Evolutionary conservation across 257 asterid species (phyloP).

Genomic region (Fraxinus anomala): DNA sequence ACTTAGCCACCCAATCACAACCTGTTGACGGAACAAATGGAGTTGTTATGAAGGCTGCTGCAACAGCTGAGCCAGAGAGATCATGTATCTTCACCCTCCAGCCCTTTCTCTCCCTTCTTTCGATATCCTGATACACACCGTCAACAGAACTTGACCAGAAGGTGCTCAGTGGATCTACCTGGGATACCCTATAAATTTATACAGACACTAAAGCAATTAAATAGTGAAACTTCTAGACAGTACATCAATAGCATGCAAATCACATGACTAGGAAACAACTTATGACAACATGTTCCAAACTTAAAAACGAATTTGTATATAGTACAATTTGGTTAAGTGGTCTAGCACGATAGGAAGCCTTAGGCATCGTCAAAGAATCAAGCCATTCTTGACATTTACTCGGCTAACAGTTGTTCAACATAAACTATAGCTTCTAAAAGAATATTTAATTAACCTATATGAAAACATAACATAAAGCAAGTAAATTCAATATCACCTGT

Average conservation of each 20-base stretch:
- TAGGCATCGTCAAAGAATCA: not conserved
- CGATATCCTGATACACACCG: conserved; percentile 58
- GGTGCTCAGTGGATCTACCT: conserved; percentile 65
- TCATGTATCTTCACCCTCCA: conserved; percentile 96
- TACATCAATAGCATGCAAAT: not conserved
- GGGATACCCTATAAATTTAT: conserved; percentile 57
- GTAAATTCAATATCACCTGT: conserved; percentile 56
- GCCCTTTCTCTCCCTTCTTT: conserved; percentile 86
- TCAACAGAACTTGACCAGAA: conserved; percentile 64
- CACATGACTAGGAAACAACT: not conserved
- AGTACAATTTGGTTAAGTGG: not conserved
- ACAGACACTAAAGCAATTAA: not conserved
- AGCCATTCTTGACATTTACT: not conserved
- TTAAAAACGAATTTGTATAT: too few relatives aligned
- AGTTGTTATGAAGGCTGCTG: conserved; percentile 94
- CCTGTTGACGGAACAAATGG: conserved; percentile 95
- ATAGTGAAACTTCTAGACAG: not conserved
- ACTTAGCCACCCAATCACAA: conserved; percentile 91
- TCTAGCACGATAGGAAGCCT: not conserved
- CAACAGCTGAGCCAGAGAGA: conserved; percentile 93
- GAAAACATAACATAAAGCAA: conserved; percentile 3
- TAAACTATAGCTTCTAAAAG: not conserved
- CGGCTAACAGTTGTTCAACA: not conserved
- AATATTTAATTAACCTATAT: not conserved
- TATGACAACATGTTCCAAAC: not conserved